These are phyloP conservation scores for Suhomyces sp. DNA, from an alignment of 805 yeast species.

Conservation along the genomic window DNA sequence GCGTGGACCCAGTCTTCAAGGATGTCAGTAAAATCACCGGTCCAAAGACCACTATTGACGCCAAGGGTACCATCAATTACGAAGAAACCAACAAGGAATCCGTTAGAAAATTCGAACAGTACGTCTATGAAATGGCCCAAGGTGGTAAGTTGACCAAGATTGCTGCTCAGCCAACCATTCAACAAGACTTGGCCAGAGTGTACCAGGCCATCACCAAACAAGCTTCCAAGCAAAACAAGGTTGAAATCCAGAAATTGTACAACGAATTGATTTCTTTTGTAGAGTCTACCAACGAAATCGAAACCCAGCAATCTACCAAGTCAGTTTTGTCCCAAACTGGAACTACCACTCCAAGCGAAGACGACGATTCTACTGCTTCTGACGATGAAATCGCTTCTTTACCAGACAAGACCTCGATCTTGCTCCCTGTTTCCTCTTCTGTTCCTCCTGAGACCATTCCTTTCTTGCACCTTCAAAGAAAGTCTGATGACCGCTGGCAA, in stretches of 20 bases:
- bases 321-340: conserved; percentile 44
- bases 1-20: conserved; percentile 86
- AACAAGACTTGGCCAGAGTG: conserved; percentile 80
- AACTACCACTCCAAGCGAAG: conserved; percentile 41
- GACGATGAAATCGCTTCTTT: conserved; percentile 83
- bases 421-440: conserved; percentile 69
- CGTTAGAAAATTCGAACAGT: conserved; percentile 92
- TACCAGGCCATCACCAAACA: conserved; percentile 79
- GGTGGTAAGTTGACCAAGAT: conserved; percentile 82
- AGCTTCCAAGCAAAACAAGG: conserved; percentile 57
- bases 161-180: conserved; percentile 63
- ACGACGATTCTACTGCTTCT: conserved; percentile 46
- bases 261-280: conserved; percentile 67
- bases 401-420: conserved; percentile 65
- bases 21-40: conserved; percentile 94
- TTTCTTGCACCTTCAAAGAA: conserved; percentile 87
- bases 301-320: conserved; percentile 59
- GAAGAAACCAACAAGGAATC: conserved; percentile 84
- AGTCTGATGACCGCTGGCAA: conserved; percentile 73
- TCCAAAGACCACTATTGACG: conserved; percentile 85
- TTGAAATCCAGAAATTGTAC: conserved; percentile 70
- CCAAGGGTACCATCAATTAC: conserved; percentile 83
- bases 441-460: conserved; percentile 87
- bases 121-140: conserved; percentile 92
- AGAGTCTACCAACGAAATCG: conserved; percentile 67